Conservation (phyloP, 768 basidiomycete genomes). For the Austroboletus festivus region DNA sequence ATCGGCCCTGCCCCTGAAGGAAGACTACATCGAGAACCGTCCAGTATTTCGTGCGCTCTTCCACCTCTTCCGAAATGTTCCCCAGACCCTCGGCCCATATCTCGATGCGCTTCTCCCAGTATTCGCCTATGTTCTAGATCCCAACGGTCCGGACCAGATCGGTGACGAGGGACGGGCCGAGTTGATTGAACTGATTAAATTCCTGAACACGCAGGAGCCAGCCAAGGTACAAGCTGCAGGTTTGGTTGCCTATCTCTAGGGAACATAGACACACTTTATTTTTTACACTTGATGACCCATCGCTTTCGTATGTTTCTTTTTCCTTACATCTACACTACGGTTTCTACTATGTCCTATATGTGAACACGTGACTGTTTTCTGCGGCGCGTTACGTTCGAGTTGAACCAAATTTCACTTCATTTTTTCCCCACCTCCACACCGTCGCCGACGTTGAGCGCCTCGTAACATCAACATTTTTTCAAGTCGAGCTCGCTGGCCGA, state of each 20-base stretch:
- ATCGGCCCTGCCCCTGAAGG: constrained; percentile 76
- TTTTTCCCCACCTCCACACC: constrained; percentile 5
- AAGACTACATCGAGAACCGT: constrained; percentile 87
- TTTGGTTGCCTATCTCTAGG: constrained; percentile 50
- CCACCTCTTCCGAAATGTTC: constrained; percentile 78
- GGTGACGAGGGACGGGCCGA: constrained; percentile 75
- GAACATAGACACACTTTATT: constrained; percentile 31
- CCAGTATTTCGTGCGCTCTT: constrained; percentile 88
- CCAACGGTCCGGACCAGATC: constrained; percentile 68
- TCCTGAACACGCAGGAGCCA: constrained; percentile 72
- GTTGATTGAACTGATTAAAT: constrained; percentile 68
- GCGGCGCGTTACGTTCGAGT: constrained; percentile 11
- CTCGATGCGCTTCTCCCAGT: constrained; percentile 77
- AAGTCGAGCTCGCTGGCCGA: constrained; percentile 59
- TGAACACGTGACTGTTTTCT: constrained; percentile 28
- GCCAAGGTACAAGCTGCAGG: constrained; percentile 81
- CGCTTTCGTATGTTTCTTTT: not conserved
- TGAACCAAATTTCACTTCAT: constrained; percentile 12
- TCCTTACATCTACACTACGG: too few relatives aligned
- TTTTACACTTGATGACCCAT: not conserved
- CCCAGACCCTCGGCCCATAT: constrained; percentile 65
- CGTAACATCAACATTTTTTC: constrained; percentile 4
- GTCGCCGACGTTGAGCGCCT: constrained; percentile 4
- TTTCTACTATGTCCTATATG: constrained; percentile 4
- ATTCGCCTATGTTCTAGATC: constrained; percentile 82